phyloP scores from a whole-genome alignment of 257 asterid genomes.

The Petunia axillaris region DNA sequence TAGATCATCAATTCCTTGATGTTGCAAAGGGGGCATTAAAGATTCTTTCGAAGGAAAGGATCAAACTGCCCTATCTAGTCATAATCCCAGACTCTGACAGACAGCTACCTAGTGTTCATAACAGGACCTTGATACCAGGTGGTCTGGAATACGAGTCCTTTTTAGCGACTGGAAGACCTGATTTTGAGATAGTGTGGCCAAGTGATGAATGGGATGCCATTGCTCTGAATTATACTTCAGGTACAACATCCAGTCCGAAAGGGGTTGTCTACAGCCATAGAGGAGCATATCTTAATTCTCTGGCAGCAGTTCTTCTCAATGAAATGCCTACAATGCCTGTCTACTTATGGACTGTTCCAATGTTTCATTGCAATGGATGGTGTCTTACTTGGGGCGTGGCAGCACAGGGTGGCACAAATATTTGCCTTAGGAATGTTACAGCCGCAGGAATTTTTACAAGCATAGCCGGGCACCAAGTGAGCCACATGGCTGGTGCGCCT shows the following conservation, averaged over 20 bases:
- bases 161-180: not conserved
- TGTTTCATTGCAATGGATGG: constrained; percentile 24
- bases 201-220: constrained; percentile 25
- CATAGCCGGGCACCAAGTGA: constrained; percentile 22
- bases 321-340: constrained; percentile 22
- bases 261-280: constrained; percentile 23
- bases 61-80: constrained; percentile 17
- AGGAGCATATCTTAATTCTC: constrained; percentile 25
- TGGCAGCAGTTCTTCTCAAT: constrained; percentile 12
- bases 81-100: not conserved
- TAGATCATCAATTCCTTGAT: constrained; percentile 22
- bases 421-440: constrained; percentile 15
- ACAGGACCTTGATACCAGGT: not conserved
- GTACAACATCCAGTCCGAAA: constrained; percentile 27
- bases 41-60: constrained; percentile 10
- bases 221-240: constrained; percentile 29
- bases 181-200: constrained; percentile 22
- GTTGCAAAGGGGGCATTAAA: not conserved
- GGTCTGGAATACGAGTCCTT: constrained; percentile 16
- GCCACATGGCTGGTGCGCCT: constrained; percentile 29
- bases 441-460: constrained; percentile 19
- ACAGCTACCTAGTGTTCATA: not conserved
- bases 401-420: constrained; percentile 22
- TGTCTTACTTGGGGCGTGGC: constrained; percentile 17
- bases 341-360: constrained; percentile 23